Evolutionary conservation across 345 rosid species (phyloP).

Genomic region (Lepidium didymum): DNA sequence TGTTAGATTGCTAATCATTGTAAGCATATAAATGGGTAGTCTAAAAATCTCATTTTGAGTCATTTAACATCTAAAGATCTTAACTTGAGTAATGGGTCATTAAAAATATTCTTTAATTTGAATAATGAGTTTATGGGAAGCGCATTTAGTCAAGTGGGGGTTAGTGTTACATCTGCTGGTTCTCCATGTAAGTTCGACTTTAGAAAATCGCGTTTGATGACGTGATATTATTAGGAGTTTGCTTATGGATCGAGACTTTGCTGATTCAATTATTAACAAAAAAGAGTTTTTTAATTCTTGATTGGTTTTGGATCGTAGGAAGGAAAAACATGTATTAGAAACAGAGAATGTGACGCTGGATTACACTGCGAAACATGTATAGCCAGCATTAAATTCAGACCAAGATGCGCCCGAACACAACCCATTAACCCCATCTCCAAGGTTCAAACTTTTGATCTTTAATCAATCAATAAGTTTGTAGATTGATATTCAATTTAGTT

Average conservation of each 20-base stretch:
- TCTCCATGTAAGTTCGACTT: no score
- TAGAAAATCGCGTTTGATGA: no score
- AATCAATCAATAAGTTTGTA: not conserved
- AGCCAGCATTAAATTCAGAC: slow-evolving; percentile 55
- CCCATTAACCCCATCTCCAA: slow-evolving; percentile 58
- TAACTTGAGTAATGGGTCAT: no score
- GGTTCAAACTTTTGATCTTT: slow-evolving; percentile 22
- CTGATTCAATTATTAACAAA: no score
- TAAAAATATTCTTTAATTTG: no score
- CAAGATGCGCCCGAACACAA: slow-evolving; percentile 63
- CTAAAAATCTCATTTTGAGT: not conserved
- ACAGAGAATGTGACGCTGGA: slow-evolving; percentile 56
- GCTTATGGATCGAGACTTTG: no score
- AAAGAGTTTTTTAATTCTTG: not conserved
- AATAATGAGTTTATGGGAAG: no score
- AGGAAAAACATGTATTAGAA: slow-evolving; percentile 56
- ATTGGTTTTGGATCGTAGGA: slow-evolving; percentile 35
- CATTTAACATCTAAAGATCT: no score
- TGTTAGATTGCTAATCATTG: not conserved
- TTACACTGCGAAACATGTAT: slow-evolving; percentile 69
- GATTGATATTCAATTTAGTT: no score
- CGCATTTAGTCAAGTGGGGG: no score
- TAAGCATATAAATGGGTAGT: not conserved
- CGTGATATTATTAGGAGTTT: no score
- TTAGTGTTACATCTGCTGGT: no score